Base-by-base conservation (phyloP, 2,329 filamentous ascomycete species). In the Aspergillus brunneoviolaceus region DNA sequence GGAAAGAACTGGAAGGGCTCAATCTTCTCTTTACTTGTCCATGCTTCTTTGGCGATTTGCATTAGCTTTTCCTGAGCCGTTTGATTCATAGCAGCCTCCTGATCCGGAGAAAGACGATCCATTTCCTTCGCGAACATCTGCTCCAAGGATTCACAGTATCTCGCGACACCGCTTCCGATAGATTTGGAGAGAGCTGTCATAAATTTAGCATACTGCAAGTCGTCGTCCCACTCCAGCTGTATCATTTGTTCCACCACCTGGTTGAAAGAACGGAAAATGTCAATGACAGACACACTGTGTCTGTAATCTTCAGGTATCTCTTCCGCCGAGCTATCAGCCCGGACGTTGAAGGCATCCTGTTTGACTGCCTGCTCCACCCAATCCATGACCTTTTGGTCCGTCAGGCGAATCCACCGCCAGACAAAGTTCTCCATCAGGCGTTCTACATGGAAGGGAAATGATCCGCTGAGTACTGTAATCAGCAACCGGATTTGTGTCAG, bases 1-100 rank as follows among this genome's bases (percentile, higher is more conserved):
- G 92, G 87, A 68, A 92, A 95, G 78, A 99, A 99, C 65, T 98
- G 93, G 77, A 98, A 99, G 0, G 95, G 95, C 71, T 97, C 94
- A 47, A 95, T 88, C 76, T 93, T 96, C 63, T 97, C 93, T 74
- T 93, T 96, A 65, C 88, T 90, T 66, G 87, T 91, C 88, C 93
- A 96, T 4, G 93, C 90, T 72, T 98, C 95, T 75, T 95, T 96
- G 10, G 95, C 95, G 71, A 94, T 87, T 69, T 96, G 90, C 80
- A 98, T 87, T 82, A 93, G 94, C 71, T 91, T 95, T 73, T 98
- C 93, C 74, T 97, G 93, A 16, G 92, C 86, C 4, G 92, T 91
- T 75, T 92, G 91, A 57, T 84, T 85, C 45, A 88, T 85, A 19
- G 87, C 87, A 29, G 90, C 89, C 73, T 93, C 85, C 79, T 99